phyloP scores from a whole-genome alignment of 2,329 filamentous ascomycete species.

The Colletotrichum costaricense region DNA sequence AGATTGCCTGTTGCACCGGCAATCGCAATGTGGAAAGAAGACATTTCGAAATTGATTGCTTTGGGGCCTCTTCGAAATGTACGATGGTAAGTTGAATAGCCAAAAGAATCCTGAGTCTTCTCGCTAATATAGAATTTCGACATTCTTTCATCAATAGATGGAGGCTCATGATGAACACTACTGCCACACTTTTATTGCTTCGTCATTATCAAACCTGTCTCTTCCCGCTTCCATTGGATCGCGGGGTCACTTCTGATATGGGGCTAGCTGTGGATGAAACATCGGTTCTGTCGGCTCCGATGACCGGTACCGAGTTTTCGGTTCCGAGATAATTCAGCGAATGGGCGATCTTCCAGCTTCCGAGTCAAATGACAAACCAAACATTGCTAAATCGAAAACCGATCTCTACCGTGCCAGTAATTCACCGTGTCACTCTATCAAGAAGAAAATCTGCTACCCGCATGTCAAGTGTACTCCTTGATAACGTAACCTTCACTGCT shows the following conservation, averaged over 20 bases:
- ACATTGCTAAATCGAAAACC: background rate
- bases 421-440: no score
- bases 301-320: background rate
- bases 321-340: background rate
- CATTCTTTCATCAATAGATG: no score
- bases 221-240: background rate
- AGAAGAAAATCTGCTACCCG: no score
- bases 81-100: no score
- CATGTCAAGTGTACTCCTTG: no score
- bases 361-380: background rate
- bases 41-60: background rate
- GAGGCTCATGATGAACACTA: background rate
- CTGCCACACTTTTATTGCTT: background rate
- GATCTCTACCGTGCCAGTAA: background rate
- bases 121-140: background rate
- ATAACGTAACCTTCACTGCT: no score
- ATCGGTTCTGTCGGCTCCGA: background rate
- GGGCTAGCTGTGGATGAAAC: no score
- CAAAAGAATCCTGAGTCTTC: no score
- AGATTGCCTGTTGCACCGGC: slow-evolving; percentile 45
- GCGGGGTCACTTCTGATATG: background rate
- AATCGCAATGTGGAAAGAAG: background rate
- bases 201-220: background rate
- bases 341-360: background rate
- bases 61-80: no score